Evolutionary conservation across 2,329 filamentous ascomycete species (phyloP).

Genomic region (Scedosporium dehoogii): DNA sequence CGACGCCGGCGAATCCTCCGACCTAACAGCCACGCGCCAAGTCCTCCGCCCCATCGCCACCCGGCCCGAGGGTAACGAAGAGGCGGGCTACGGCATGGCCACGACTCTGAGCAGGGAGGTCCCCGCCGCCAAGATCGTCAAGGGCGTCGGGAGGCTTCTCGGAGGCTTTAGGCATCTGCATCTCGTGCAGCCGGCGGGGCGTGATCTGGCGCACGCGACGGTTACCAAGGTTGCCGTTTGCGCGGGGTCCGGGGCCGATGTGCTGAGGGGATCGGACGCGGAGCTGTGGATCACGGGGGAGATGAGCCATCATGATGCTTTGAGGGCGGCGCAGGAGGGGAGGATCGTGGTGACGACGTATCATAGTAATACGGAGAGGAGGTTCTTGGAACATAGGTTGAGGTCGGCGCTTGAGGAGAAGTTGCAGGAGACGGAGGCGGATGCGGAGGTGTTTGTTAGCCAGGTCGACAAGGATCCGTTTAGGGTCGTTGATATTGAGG

Average conservation of each 20-base stretch:
- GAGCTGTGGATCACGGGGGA: slow-evolving; percentile 88
- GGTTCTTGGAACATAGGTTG: slow-evolving; percentile 66
- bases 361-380: slow-evolving; percentile 87
- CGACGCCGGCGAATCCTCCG: slow-evolving; percentile 11
- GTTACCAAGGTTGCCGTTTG: slow-evolving; percentile 74
- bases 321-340: slow-evolving; percentile 76
- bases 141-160: slow-evolving; percentile 52
- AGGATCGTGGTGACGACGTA: slow-evolving; percentile 77
- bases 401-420: slow-evolving; percentile 50
- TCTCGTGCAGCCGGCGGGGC: slow-evolving; percentile 41
- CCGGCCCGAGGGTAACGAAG: slow-evolving; percentile 31
- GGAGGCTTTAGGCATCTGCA: slow-evolving; percentile 51
- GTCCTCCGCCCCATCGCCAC: slow-evolving; percentile 35
- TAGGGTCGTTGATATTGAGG: slow-evolving; percentile 53
- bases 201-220: slow-evolving; percentile 21
- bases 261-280: slow-evolving; percentile 61
- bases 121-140: slow-evolving; percentile 32
- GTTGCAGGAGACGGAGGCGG: slow-evolving; percentile 35
- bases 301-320: slow-evolving; percentile 83
- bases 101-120: slow-evolving; percentile 30
- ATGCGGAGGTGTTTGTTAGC: slow-evolving; percentile 63
- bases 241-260: slow-evolving; percentile 73
- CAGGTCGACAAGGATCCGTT: slow-evolving; percentile 80
- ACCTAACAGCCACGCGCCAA: slow-evolving; percentile 26
- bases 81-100: slow-evolving; percentile 42